A percentile compares a stretch with the other conserved stretches of the same genome.
Evolutionary conservation across 176 grass and related monocot genomes (phyloP).

Genomic region (Bonia amplexicaulis): DNA sequence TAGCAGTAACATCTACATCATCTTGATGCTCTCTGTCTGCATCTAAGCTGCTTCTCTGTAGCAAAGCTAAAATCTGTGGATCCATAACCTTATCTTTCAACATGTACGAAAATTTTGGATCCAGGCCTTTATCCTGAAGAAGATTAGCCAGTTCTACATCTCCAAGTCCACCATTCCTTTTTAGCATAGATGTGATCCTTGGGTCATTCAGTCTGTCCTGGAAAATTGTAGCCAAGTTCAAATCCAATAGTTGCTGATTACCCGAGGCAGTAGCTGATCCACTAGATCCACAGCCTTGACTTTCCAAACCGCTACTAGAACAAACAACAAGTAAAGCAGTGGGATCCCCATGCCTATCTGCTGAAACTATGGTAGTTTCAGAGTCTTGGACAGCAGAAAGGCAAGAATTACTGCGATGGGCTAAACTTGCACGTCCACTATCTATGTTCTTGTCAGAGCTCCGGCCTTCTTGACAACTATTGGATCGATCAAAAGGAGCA

Average conservation of each 20-base stretch:
- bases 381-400: constrained; percentile 84
- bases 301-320: constrained; percentile 71
- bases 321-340: constrained; percentile 56
- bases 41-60: constrained; percentile 98
- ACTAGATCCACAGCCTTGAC: constrained; percentile 68
- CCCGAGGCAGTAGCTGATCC: constrained; percentile 52
- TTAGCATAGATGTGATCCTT: constrained; percentile 95
- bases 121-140: constrained; percentile 92
- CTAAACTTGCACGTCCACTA: constrained; percentile 70
- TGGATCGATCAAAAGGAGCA: constrained; percentile 76
- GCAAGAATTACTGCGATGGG: constrained; percentile 85
- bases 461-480: constrained; percentile 89
- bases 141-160: constrained; percentile 90
- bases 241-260: constrained; percentile 74
- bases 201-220: constrained; percentile 93
- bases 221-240: constrained; percentile 82
- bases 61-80: constrained; percentile 82
- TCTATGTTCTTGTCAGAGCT: constrained; percentile 80
- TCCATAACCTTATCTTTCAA: constrained; percentile 96
- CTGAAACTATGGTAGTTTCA: constrained; percentile 45
- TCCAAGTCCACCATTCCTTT: constrained; percentile 71
- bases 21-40: constrained; percentile 89
- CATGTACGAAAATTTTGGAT: constrained; percentile 99
- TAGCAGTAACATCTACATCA: constrained; percentile 56
- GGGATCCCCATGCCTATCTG: constrained; percentile 53